These are phyloP conservation scores for Geosmithia putterillii DNA, from an alignment of 2,329 filamentous ascomycete species.

Conservation along the genomic window DNA sequence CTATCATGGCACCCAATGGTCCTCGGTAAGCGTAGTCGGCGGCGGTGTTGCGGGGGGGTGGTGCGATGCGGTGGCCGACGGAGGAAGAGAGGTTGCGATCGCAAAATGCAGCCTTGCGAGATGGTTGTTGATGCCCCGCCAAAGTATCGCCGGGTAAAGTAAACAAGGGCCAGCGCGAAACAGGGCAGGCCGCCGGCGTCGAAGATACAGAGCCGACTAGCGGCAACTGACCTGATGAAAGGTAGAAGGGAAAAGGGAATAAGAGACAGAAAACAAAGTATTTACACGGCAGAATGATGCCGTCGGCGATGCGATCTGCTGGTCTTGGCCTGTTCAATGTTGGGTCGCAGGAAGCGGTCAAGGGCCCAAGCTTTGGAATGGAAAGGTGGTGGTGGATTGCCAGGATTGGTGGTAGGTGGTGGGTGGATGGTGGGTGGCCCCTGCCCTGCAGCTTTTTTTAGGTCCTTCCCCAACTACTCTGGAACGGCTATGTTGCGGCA, in stretches of 20 bases:
- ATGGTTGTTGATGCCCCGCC: neutral
- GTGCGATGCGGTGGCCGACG: neutral
- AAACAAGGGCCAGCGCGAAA: neutral
- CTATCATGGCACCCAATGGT: conserved; percentile 9
- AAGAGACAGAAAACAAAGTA: neutral
- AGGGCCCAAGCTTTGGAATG: neutral
- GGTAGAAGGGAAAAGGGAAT: neutral
- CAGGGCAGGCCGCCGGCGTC: neutral
- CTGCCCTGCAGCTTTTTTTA: neutral
- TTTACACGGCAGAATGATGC: neutral
- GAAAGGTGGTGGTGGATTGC: neutral
- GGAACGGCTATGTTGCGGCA: neutral
- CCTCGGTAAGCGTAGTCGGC: neutral
- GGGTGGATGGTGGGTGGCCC: neutral
- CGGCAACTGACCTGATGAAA: neutral
- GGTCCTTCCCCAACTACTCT: neutral
- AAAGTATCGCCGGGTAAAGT: neutral
- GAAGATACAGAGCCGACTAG: neutral
- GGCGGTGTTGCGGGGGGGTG: neutral
- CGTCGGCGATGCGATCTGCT: neutral
- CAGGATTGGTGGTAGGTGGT: neutral
- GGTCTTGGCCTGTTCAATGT: neutral
- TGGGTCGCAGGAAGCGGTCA: conserved; percentile 2
- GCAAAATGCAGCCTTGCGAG: neutral
- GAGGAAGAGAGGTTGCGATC: neutral